These are phyloP conservation scores for Staphylotrichum longicolle DNA, from an alignment of 495 filamentous ascomycete genomes.

Conservation along the genomic window DNA sequence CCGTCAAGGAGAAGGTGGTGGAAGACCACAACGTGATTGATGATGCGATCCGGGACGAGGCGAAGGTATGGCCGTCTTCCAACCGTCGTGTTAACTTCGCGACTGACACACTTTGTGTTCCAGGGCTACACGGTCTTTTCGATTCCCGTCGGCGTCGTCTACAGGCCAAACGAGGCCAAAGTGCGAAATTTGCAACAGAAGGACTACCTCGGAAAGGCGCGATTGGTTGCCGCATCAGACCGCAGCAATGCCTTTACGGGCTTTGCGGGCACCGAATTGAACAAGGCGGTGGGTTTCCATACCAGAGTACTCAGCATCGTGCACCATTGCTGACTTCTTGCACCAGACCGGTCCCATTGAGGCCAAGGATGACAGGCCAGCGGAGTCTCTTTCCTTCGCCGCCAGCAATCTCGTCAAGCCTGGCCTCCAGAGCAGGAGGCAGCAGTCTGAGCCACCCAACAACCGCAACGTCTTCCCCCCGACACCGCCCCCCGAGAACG, in stretches of 20 bases:
- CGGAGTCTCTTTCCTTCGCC: conserved; percentile 81
- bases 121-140: conserved; percentile 99
- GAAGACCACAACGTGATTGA: conserved; percentile 97
- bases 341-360: conserved; percentile 23
- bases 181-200: conserved; percentile 97
- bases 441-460: conserved; percentile 81
- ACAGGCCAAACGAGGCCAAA: conserved; percentile 94
- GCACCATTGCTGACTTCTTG: conserved; percentile 27
- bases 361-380: conserved; percentile 67
- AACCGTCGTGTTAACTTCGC: conserved; percentile 17
- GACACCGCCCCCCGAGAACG: conserved; percentile 89
- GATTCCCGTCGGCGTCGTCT: conserved; percentile 92
- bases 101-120: conserved; percentile 23
- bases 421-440: conserved; percentile 70
- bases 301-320: not conserved
- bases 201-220: conserved; percentile 93
- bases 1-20: conserved; percentile 93
- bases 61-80: conserved; percentile 61
- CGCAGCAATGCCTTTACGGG: conserved; percentile 71
- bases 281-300: conserved; percentile 47
- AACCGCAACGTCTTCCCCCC: conserved; percentile 86
- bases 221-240: conserved; percentile 90
- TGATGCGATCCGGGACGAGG: conserved; percentile 89
- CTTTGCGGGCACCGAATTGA: conserved; percentile 71
- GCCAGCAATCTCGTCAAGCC: conserved; percentile 88